Percentiles rank a stretch among this genome's conserved stretches.
These are phyloP conservation scores for Wickerhamomyces canadensis DNA, from an alignment of 805 yeast genomes.

Conservation along the genomic window DNA sequence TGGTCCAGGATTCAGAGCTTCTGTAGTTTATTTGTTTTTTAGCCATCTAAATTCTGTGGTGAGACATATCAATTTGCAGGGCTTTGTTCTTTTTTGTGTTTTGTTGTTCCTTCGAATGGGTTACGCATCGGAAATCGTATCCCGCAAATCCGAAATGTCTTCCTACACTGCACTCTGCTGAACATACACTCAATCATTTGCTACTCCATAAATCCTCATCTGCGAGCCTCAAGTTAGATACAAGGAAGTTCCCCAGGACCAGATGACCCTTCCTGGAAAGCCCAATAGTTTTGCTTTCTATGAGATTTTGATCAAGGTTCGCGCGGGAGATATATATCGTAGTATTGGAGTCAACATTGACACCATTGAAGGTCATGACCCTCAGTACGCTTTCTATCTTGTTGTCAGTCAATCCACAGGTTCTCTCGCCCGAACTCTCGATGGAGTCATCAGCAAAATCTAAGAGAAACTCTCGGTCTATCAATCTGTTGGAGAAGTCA, in stretches of 20 bases:
- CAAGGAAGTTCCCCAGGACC: constrained; percentile 2
- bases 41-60: no score
- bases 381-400: constrained; percentile 13
- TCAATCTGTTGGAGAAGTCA: constrained; percentile 33
- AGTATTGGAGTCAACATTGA: constrained; percentile 5
- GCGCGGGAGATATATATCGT: constrained; percentile 9
- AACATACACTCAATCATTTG: no score
- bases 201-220: not conserved
- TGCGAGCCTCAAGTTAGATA: constrained; percentile 4
- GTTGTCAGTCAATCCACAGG: constrained; percentile 9
- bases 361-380: constrained; percentile 19
- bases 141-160: no score
- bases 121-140: no score
- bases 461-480: constrained; percentile 22
- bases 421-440: constrained; percentile 11
- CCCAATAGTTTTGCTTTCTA: not conserved
- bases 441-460: constrained; percentile 5
- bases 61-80: no score
- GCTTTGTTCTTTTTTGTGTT: no score
- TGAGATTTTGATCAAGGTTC: not conserved
- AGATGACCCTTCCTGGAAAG: constrained; percentile 4
- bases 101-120: no score
- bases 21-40: no score
- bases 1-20: no score
- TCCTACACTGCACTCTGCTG: no score